Evolutionary conservation across 2,329 filamentous ascomycete species (phyloP), one percentile per base, ranked within the genome.

Genomic region (Westerdykella ornata): DNA sequence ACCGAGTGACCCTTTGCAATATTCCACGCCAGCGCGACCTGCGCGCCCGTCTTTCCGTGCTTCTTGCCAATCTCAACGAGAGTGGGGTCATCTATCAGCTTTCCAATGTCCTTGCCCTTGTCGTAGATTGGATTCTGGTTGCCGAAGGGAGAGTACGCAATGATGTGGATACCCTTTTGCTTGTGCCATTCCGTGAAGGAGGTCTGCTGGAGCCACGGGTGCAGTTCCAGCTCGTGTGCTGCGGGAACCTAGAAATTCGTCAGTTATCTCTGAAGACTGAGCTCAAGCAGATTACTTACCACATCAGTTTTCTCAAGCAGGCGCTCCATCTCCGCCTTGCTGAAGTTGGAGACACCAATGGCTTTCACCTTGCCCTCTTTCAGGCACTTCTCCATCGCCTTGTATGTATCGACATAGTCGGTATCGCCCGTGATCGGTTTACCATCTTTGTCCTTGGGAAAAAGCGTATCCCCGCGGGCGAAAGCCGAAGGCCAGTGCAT

Each of bases 21-120:
- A 16, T 87, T 80, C 88, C 88, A 95, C 56, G 88, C 78, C 52
- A 95, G 75, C 46, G 94, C 75, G 19, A 95, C 76, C 73, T 95
- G 87, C n/a, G 85, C 83, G 5, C 86, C 77, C n/a, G 80, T 78
- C 35, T 84, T 76, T 2, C 79, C 74, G n/a, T 80, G 74, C 54
- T 78, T 75, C 56, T 76, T 71, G 20, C 84, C 84, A 53, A 45
- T 84, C 81, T 59, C 80, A 72, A 66, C 83, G 69, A 76, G 85
- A 81, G 62, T 84, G 71, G 60, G 49, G 41, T 73, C 69, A n/a
- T 68, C 54, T 51, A 73, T 72, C 33, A 73, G 49, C 37, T 62
- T 62, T 5, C 51, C 48, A 35, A 62, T 53, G 14, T 44, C 46
- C 49, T 59, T 58, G 4, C 58, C 60, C 0, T 45, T 17, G 36